A percentile compares a stretch with the other conserved stretches of the same genome.
phyloP scores from a whole-genome alignment of 805 yeast genomes.

The Candida anglica region DNA sequence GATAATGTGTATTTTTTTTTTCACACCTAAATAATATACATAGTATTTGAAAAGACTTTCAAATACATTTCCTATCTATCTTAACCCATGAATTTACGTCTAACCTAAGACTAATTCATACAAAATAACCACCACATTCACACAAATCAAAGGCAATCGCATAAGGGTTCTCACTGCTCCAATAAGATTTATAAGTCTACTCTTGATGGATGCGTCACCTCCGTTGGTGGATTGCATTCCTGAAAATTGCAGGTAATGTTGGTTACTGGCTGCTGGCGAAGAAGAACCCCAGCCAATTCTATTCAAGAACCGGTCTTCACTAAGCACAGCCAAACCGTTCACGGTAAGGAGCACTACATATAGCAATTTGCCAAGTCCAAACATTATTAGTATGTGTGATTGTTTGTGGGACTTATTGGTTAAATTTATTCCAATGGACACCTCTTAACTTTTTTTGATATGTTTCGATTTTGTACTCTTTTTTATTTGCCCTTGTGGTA shows the following conservation, averaged over 20 bases:
- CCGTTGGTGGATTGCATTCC: slow-evolving; percentile 33
- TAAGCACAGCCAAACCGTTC: slow-evolving; percentile 73
- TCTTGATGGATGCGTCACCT: slow-evolving; percentile 42
- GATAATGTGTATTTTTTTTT: no score
- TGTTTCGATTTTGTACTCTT: slow-evolving; percentile 1
- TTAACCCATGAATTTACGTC: no score
- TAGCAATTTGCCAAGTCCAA: slow-evolving; percentile 58
- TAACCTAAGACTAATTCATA: slow-evolving; percentile 73
- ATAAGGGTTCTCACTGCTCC: slow-evolving; percentile 72
- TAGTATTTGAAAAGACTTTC: no score
- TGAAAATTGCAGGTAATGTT: slow-evolving; percentile 14
- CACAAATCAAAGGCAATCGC: slow-evolving; percentile 68
- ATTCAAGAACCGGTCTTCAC: slow-evolving; percentile 75
- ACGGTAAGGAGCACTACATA: slow-evolving; percentile 57
- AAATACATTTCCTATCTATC: no score
- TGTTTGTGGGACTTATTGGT: background rate
- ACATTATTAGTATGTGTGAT: slow-evolving; percentile 27
- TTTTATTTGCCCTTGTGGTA: background rate
- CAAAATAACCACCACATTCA: slow-evolving; percentile 60
- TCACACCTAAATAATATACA: no score
- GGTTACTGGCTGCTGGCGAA: slow-evolving; percentile 13
- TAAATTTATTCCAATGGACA: background rate
- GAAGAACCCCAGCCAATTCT: slow-evolving; percentile 41
- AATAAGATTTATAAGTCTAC: slow-evolving; percentile 60
- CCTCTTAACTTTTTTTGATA: background rate